phyloP scores from a whole-genome alignment of 1,284 basidiomycete species.

The Fomitiporia mediterranea region DNA sequence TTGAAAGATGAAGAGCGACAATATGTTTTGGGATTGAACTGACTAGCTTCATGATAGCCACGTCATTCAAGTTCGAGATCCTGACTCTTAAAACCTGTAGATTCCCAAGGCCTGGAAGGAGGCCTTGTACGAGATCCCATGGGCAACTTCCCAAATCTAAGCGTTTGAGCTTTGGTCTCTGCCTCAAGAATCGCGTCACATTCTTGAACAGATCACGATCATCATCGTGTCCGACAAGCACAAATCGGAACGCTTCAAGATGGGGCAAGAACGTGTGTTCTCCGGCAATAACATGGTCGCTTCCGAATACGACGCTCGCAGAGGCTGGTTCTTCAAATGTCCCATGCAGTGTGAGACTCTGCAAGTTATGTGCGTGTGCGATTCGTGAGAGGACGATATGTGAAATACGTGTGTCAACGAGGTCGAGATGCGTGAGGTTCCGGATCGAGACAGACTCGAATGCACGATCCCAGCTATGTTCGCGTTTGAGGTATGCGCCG shows the following conservation, averaged over 20 bases:
- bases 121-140: conserved; percentile 49
- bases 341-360: conserved; percentile 58
- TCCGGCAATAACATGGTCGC: conserved; percentile 54
- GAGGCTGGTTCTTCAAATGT: conserved; percentile 54
- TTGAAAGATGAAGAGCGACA: conserved; percentile 48
- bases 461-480: conserved; percentile 59
- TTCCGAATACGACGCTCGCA: conserved; percentile 56
- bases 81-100: conserved; percentile 52
- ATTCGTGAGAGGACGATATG: conserved; percentile 57
- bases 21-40: conserved; percentile 43
- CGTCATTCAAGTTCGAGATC: conserved; percentile 44
- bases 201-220: conserved; percentile 47
- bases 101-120: conserved; percentile 45
- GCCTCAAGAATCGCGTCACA: conserved; percentile 49
- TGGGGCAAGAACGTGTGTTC: conserved; percentile 56
- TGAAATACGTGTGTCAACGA: conserved; percentile 61
- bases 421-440: conserved; percentile 60
- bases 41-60: conserved; percentile 37
- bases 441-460: conserved; percentile 58
- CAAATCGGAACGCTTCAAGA: conserved; percentile 55
- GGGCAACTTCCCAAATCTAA: conserved; percentile 60
- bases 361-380: conserved; percentile 52
- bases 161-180: conserved; percentile 43
- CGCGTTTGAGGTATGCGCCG: conserved; percentile 56
- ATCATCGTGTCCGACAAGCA: conserved; percentile 57